Evolutionary conservation across 2,329 filamentous ascomycete species (phyloP).

Genomic region (Fusarium vanettenii): DNA sequence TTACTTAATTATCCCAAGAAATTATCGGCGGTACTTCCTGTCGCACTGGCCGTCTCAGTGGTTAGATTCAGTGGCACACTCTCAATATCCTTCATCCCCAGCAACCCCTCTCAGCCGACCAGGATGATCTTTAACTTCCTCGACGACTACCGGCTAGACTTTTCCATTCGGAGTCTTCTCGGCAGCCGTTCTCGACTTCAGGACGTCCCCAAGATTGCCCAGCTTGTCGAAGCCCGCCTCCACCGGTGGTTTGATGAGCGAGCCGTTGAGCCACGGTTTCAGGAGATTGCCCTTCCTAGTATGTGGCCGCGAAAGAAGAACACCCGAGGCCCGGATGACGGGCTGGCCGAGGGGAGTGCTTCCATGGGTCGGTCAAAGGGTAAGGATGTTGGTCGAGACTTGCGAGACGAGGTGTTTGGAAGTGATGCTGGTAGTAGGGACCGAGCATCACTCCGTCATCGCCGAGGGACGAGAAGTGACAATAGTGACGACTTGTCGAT

Average conservation of each 20-base stretch:
- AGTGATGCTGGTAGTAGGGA: conserved; percentile 57
- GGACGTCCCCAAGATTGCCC: conserved; percentile 89
- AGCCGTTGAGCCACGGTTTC: conserved; percentile 86
- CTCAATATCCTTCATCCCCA: conserved; percentile 91
- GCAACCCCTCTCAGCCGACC: conserved; percentile 77
- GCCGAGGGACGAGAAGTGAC: conserved; percentile 50
- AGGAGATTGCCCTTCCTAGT: conserved; percentile 85
- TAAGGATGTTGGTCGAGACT: conserved; percentile 63
- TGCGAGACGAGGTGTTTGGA: conserved; percentile 62
- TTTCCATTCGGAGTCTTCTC: conserved; percentile 82
- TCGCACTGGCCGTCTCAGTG: conserved; percentile 90
- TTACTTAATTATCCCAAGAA: conserved; percentile 95
- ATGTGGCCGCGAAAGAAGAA: conserved; percentile 89
- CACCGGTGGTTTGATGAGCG: conserved; percentile 91
- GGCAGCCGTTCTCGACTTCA: conserved; percentile 84
- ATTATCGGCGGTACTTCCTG: conserved; percentile 87
- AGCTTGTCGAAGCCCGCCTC: conserved; percentile 81
- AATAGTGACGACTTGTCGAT: conserved; percentile 57
- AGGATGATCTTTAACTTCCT: conserved; percentile 96
- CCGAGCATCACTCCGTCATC: conserved; percentile 52
- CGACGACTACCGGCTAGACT: conserved; percentile 86
- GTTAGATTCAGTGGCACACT: conserved; percentile 95
- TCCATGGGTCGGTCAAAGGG: conserved; percentile 66
- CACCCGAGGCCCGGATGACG: conserved; percentile 77
- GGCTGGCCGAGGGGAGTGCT: conserved; percentile 57